A percentile compares a stretch with the other conserved stretches of the same genome.
Conservation (phyloP, 2,329 filamentous ascomycete genomes). For the Grosmannia clavigera region DNA sequence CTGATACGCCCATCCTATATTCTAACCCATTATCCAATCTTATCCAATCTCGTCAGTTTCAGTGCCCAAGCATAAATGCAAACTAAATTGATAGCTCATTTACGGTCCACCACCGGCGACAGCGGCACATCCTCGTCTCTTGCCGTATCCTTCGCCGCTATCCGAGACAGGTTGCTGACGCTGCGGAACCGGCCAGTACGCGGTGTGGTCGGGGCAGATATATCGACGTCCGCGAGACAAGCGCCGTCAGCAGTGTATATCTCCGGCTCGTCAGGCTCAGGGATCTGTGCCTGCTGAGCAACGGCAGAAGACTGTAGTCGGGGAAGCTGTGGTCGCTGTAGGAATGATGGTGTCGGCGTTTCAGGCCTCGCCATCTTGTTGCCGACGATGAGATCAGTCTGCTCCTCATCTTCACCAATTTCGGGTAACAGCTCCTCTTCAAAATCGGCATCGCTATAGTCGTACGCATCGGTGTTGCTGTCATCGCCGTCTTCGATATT, state of each 20-base stretch:
- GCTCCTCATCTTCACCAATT: background rate
- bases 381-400: background rate
- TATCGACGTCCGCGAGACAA: background rate
- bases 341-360: background rate
- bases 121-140: background rate
- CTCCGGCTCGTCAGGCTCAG: constrained; percentile 8
- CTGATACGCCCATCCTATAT: background rate
- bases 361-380: background rate
- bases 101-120: background rate
- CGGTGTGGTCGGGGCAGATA: constrained; percentile 1
- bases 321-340: background rate
- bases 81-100: background rate
- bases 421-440: constrained; percentile 7
- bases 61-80: background rate
- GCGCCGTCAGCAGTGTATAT: constrained; percentile 2
- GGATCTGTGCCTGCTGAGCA: background rate
- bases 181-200: constrained; percentile 7
- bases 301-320: background rate
- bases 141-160: background rate
- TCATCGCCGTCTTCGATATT: constrained; percentile 22
- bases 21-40: background rate
- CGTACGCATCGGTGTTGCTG: constrained; percentile 4
- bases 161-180: constrained; percentile 3
- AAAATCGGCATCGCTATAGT: constrained; percentile 2
- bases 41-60: too few relatives aligned